phyloP scores from a whole-genome alignment of 305 asterid genomes.

The Fraxinus baroniana region DNA sequence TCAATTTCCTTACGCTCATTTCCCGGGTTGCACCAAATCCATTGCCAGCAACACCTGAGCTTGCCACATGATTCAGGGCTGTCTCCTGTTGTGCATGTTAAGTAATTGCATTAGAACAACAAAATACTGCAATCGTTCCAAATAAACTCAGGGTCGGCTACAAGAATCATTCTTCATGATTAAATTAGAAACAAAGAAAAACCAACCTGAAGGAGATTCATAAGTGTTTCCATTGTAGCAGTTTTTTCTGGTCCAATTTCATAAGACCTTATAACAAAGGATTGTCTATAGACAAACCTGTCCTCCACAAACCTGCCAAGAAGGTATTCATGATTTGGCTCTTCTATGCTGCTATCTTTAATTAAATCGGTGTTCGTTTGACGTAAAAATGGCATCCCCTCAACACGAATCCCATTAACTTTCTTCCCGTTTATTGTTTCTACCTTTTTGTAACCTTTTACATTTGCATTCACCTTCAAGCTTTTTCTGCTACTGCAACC shows the following conservation, averaged over 20 bases:
- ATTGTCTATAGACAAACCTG: conserved; percentile 57
- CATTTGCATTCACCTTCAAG: conserved; percentile 17
- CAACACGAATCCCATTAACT: conserved; percentile 52
- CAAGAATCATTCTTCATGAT: not conserved
- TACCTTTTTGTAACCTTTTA: conserved; percentile 21
- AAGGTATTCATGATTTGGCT: conserved; percentile 41
- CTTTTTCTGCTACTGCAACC: not conserved
- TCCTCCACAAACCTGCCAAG: conserved; percentile 59
- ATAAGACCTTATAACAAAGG: conserved; percentile 74
- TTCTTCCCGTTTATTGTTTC: conserved; percentile 55
- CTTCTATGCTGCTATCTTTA: conserved; percentile 17
- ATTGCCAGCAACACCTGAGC: conserved; percentile 65
- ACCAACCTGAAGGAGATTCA: conserved; percentile 82
- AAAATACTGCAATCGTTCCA: not conserved
- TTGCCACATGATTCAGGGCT: conserved; percentile 78
- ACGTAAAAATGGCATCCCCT: conserved; percentile 28
- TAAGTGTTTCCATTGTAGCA: conserved; percentile 83
- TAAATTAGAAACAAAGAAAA: not conserved
- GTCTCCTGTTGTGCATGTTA: conserved; percentile 56
- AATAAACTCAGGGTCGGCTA: not conserved
- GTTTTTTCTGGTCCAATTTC: conserved; percentile 91
- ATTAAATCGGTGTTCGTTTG: conserved; percentile 17
- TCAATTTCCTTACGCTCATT: conserved; percentile 72
- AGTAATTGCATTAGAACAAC: not conserved
- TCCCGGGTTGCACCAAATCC: conserved; percentile 87